These are phyloP conservation scores for Pseudohyphozyma bogoriensis DNA, from an alignment of 768 basidiomycete species.

Conservation along the genomic window DNA sequence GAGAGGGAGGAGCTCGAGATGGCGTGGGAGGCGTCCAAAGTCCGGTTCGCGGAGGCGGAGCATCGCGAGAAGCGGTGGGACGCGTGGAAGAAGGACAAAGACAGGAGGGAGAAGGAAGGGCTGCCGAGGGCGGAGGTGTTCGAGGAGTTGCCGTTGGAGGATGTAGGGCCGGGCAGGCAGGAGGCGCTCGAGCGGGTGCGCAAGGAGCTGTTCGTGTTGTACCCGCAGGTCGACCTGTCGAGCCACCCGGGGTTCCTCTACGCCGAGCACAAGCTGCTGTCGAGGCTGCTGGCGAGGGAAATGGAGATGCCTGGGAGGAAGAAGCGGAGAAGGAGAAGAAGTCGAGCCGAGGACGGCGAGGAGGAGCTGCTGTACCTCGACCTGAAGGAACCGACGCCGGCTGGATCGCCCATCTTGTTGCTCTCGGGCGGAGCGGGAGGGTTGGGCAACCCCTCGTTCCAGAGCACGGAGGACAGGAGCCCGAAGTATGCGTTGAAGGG, in stretches of 20 bases:
- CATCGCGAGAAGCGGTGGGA: slow-evolving; percentile 54
- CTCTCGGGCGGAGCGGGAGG: slow-evolving; percentile 63
- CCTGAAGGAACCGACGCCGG: slow-evolving; percentile 38
- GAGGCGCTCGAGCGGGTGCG: slow-evolving; percentile 8
- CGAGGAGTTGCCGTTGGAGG: slow-evolving; percentile 15
- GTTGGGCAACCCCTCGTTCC: slow-evolving; percentile 79
- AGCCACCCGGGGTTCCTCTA: slow-evolving; percentile 25
- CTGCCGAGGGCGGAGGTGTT: slow-evolving; percentile 14
- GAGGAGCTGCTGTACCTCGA: slow-evolving; percentile 43
- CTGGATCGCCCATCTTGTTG: slow-evolving; percentile 26
- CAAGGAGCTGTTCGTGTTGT: slow-evolving; percentile 24
- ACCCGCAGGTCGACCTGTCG: slow-evolving; percentile 21
- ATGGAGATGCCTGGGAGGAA: slow-evolving; percentile 14
- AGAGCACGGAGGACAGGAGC: slow-evolving; percentile 51
- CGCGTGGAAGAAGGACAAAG: slow-evolving; percentile 31
- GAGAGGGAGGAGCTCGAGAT: slow-evolving; percentile 23
- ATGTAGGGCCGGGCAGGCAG: slow-evolving; percentile 13
- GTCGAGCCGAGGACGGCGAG: background rate
- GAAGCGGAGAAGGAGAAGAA: slow-evolving; percentile 7
- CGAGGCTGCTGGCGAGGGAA: slow-evolving; percentile 17
- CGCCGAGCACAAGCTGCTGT: slow-evolving; percentile 22
- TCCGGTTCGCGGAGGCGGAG: slow-evolving; percentile 46
- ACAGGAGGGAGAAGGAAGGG: slow-evolving; percentile 8
- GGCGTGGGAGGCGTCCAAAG: slow-evolving; percentile 43
- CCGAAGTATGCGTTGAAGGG: slow-evolving; percentile 82